Percentiles rank a stretch among this genome's conserved stretches.
These are phyloP conservation scores for Bipolaris sorokiniana DNA, from an alignment of 2,329 filamentous ascomycete species.

Conservation along the genomic window DNA sequence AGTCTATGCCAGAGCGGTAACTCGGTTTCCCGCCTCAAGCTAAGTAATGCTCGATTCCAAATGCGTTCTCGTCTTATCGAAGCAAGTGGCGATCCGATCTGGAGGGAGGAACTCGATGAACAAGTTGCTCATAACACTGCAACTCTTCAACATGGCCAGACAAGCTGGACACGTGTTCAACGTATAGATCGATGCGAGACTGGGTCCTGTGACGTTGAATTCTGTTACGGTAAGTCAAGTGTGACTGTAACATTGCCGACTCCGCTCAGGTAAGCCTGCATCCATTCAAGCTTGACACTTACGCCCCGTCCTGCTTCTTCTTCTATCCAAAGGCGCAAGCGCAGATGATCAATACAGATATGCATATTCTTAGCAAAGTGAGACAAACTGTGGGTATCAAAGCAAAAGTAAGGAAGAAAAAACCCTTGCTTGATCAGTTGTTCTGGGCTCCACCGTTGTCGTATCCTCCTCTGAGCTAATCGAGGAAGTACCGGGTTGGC, in stretches of 20 bases:
- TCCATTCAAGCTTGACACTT: not conserved
- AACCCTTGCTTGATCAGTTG: not conserved
- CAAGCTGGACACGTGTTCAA: not conserved
- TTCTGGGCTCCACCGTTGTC: too few species aligned
- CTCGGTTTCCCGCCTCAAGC: not conserved
- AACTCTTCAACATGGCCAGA: not conserved
- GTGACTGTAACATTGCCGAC: conserved; percentile 3
- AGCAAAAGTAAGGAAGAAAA: not conserved
- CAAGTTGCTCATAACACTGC: not conserved
- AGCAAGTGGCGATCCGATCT: not conserved
- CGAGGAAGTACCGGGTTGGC: not conserved
- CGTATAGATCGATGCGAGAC: not conserved
- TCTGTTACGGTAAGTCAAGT: not conserved
- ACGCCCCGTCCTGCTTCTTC: not conserved
- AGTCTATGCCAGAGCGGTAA: not conserved
- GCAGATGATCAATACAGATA: not conserved
- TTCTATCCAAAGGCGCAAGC: not conserved
- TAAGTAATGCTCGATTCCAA: not conserved
- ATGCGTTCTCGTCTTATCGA: not conserved
- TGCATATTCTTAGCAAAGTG: not conserved
- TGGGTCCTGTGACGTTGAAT: not conserved
- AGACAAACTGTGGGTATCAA: not conserved
- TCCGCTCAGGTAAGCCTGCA: not conserved
- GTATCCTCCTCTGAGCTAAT: not conserved
- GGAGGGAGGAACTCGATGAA: not conserved